Evolutionary conservation across 805 yeast genomes (phyloP), one percentile per base, ranked within the genome.

Genomic region (Saccharomycopsis fermentans): DNA sequence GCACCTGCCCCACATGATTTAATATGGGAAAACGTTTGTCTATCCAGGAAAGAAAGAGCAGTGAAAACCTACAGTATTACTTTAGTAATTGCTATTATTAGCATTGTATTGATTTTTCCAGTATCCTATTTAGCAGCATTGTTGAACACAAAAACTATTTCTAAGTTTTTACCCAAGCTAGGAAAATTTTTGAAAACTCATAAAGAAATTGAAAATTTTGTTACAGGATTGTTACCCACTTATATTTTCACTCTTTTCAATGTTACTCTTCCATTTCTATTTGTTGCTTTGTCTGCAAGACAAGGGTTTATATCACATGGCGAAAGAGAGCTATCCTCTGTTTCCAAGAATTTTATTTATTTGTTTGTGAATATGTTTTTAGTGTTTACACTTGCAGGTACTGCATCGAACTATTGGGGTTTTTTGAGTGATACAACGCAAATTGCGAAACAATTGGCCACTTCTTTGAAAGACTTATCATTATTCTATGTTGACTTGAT

Each of bases 1-100:
- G 98, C 98, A 0, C 98, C 98, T 0, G 96, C 98, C 1, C 98
- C 98, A 3, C 92, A 87, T 66, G 99, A 92, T 69, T 86, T 92
- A 26, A 83, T 89, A 47, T 92, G 99, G 99, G 87, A 83, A 59
- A 90, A 91, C 67, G 81, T 90, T 37, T 91, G 95, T 65, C 73
- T 91, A 66, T 83, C 95, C 0, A 77, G 96, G 58, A 77, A 75
- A 57, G 91, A 88, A 65, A 75, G 97, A 59, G 72, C 86, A 52
- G 63, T 82, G 17, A 81, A 90, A 62, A 39, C 58, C 24, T 83
- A 85, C 63, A 61, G 78, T 6, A 84, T 89, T 29, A 86, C 94
- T 1, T 62, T 83, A 1, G 68, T 85, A 47, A 87, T 88, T 48
- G 86, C 88, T 5, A 63, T 87, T 0, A 67, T 86, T 4, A 86